These are phyloP conservation scores for Ampelocalamus luodianensis DNA, from an alignment of 176 grass and related monocot species.

Conservation along the genomic window DNA sequence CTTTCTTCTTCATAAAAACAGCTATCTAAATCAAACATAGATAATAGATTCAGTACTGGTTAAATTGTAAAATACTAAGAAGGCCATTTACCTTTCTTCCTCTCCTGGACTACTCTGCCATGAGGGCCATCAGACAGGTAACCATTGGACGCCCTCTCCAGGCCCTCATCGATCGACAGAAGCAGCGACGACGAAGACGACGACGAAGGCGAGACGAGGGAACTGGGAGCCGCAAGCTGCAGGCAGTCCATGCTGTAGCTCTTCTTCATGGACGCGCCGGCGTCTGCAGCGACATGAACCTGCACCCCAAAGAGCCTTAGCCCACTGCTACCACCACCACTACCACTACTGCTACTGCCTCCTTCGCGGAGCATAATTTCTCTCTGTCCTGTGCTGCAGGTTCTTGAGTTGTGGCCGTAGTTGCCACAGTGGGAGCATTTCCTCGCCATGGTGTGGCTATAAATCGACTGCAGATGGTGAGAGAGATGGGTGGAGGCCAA, in stretches of 20 bases:
- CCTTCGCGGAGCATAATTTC: slow-evolving; percentile 46
- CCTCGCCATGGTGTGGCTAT: slow-evolving; percentile 70
- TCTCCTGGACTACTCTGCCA: slow-evolving; percentile 66
- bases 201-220: slow-evolving; percentile 52
- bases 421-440: slow-evolving; percentile 75
- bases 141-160: slow-evolving; percentile 68
- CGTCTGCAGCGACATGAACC: slow-evolving; percentile 51
- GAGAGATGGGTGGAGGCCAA: slow-evolving; percentile 52
- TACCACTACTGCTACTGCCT: background rate
- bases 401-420: slow-evolving; percentile 71
- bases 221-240: slow-evolving; percentile 47
- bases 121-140: slow-evolving; percentile 78
- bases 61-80: background rate
- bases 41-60: background rate
- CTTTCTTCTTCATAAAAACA: slow-evolving; percentile 4
- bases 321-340: background rate
- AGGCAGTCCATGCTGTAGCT: slow-evolving; percentile 80
- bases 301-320: slow-evolving; percentile 91
- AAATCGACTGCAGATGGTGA: slow-evolving; percentile 50
- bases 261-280: slow-evolving; percentile 60
- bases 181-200: slow-evolving; percentile 65
- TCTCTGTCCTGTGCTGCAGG: slow-evolving; percentile 47
- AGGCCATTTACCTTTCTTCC: slow-evolving; percentile 76
- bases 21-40: background rate
- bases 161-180: slow-evolving; percentile 62